phyloP scores from a whole-genome alignment of 352 stramenopile species.

The Phytophthora nicotianae region DNA sequence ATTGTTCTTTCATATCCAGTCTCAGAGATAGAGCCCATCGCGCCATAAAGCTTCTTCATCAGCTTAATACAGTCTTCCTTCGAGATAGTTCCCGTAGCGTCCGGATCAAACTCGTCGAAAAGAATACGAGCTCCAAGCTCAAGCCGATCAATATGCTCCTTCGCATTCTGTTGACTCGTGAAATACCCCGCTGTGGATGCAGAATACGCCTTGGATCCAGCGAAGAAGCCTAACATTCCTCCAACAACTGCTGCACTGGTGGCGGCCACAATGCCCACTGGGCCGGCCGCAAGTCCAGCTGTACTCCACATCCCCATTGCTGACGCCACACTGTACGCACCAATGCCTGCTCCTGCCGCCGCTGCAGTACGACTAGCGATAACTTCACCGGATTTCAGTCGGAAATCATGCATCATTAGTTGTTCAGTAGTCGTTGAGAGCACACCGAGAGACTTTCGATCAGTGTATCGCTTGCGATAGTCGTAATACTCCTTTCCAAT shows the following conservation, averaged over 20 bases:
- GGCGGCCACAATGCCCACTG: constrained; percentile 75
- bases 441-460: constrained; percentile 68
- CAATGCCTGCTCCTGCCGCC: constrained; percentile 73
- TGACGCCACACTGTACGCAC: constrained; percentile 75
- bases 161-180: constrained; percentile 73
- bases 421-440: constrained; percentile 77
- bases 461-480: constrained; percentile 78
- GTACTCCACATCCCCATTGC: constrained; percentile 81
- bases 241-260: constrained; percentile 83
- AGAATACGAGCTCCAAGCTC: constrained; percentile 82
- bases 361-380: constrained; percentile 77
- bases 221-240: constrained; percentile 84
- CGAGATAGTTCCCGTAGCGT: constrained; percentile 62
- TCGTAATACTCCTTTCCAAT: constrained; percentile 88
- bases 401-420: constrained; percentile 84
- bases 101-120: constrained; percentile 84
- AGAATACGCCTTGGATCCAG: constrained; percentile 79
- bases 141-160: constrained; percentile 85
- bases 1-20: constrained; percentile 65
- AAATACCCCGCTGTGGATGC: constrained; percentile 80
- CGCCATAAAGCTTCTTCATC: constrained; percentile 80
- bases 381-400: constrained; percentile 81
- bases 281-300: constrained; percentile 72
- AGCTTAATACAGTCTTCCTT: constrained; percentile 76
- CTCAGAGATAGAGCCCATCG: constrained; percentile 70